Evolutionary conservation across 116 monocot genomes (phyloP), one percentile per base, ranked within the genome.

Genomic region (Iris pallida): DNA sequence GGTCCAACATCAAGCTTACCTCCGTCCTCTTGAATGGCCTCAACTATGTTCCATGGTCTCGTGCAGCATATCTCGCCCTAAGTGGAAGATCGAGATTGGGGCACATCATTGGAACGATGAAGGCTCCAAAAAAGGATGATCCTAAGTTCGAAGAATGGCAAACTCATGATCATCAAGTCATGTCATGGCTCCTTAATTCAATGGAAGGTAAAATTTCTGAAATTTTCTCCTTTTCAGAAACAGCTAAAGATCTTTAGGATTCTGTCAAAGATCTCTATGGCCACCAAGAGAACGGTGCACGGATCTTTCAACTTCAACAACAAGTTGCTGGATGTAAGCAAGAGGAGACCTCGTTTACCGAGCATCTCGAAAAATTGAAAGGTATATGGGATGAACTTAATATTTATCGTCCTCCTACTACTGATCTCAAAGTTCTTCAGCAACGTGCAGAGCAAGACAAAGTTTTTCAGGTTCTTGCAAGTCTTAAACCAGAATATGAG

Each of bases 31-130:
- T 61, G 9, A 61, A 61, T 61, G 61, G 42, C 5, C 9, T 44
- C 40, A 61, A 61, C 61, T 64, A 64, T 46, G 16, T 46, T 47
- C 16, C 46, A 64, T 64, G 63, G 46, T 47, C 46, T 15, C 59
- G 40, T 9, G 59, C 40, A 20, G 13, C 40, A 8, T 10, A 18
- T 3, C 8, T 59, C 4, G 7, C 1, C 0, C 0, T 59, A 0
- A 30, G 59, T 40, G 63, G 45, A 7, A 44, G 43, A 43, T 64
- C 45, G 15, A 64, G 16, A 18, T 47, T 64, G 2, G 63, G 16
- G 5, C 16, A 46, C 41, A 46, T 64, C 47, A 64, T 17, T 46
- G 63, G 46, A 5, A 64, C 44, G 7, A 46, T 17, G 20, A 47
- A 18, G 5, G 44, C 63, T 1, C 63, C 45, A 12, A 45, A 12